Percentiles rank a stretch among this genome's conserved stretches.
These are phyloP conservation scores for Penicillium silybi DNA, from an alignment of 495 filamentous ascomycete species.

Conservation along the genomic window DNA sequence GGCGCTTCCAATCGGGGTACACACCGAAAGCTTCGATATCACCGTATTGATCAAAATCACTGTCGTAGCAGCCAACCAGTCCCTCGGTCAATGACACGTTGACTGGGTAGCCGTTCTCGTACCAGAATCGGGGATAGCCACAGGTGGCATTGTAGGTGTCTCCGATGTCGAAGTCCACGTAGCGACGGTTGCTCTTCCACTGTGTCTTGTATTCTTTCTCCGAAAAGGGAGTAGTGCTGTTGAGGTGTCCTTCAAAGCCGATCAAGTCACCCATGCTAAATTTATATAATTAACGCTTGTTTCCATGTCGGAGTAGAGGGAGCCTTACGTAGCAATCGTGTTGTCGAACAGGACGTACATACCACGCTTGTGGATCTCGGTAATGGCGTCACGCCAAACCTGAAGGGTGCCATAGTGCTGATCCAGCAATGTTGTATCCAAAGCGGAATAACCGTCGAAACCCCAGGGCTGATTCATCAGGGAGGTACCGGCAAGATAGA, in stretches of 20 bases:
- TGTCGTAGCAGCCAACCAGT: conserved; percentile 60
- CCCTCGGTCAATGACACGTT: conserved; percentile 37
- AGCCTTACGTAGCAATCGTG: conserved; percentile 62
- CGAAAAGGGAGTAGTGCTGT: conserved; percentile 57
- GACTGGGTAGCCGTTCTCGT: conserved; percentile 54
- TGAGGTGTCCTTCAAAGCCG: conserved; percentile 64
- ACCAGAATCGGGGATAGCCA: conserved; percentile 64
- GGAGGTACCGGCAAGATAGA: conserved; percentile 66
- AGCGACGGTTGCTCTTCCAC: conserved; percentile 55
- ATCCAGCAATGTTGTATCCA: conserved; percentile 68
- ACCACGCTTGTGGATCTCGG: conserved; percentile 58
- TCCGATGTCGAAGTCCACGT: conserved; percentile 58
- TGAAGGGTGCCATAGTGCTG: conserved; percentile 62
- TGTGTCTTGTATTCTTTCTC: conserved; percentile 50
- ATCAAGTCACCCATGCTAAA: conserved; percentile 60
- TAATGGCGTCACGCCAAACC: conserved; percentile 59
- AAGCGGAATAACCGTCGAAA: conserved; percentile 60
- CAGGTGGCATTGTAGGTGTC: conserved; percentile 56
- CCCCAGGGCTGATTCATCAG: conserved; percentile 71
- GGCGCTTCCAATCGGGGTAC: conserved; percentile 62
- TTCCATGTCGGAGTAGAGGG: background rate
- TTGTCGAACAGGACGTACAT: conserved; percentile 74
- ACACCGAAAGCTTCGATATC: conserved; percentile 66
- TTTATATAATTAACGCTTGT: background rate
- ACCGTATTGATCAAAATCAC: conserved; percentile 69